These are phyloP conservation scores for Talaromyces wortmannii DNA, from an alignment of 495 filamentous ascomycete species.

Conservation along the genomic window DNA sequence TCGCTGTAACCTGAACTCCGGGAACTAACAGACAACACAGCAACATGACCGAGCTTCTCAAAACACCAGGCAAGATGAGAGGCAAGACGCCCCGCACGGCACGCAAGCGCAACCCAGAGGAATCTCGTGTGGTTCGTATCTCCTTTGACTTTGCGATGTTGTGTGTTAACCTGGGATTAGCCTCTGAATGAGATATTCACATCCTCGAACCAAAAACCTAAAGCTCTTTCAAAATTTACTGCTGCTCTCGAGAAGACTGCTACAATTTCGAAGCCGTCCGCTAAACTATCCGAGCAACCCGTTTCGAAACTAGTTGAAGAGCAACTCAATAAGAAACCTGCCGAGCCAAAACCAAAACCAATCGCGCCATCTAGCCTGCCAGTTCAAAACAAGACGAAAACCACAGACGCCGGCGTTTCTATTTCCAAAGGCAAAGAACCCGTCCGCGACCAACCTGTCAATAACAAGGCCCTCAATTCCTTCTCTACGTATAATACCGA, in stretches of 20 bases:
- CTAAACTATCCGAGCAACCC: neutral
- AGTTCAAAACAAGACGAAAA: neutral
- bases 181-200: slow-evolving; percentile 79
- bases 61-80: slow-evolving; percentile 88
- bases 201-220: slow-evolving; percentile 23
- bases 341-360: slow-evolving; percentile 4
- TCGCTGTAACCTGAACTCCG: neutral
- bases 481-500: slow-evolving; percentile 46
- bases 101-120: slow-evolving; percentile 59
- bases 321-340: slow-evolving; percentile 26
- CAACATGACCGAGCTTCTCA: slow-evolving; percentile 87
- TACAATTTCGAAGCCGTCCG: neutral
- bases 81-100: slow-evolving; percentile 87
- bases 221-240: slow-evolving; percentile 1
- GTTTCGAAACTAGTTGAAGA: neutral
- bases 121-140: slow-evolving; percentile 59
- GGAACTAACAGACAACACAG: slow-evolving; percentile 41
- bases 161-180: slow-evolving; percentile 34
- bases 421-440: slow-evolving; percentile 2
- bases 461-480: slow-evolving; percentile 21
- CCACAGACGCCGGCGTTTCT: neutral
- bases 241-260: neutral
- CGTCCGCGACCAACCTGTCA: neutral
- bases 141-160: neutral
- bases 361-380: neutral